These are phyloP conservation scores for Emmonsia crescens DNA, from an alignment of 2,329 filamentous ascomycete genomes.

Conservation along the genomic window DNA sequence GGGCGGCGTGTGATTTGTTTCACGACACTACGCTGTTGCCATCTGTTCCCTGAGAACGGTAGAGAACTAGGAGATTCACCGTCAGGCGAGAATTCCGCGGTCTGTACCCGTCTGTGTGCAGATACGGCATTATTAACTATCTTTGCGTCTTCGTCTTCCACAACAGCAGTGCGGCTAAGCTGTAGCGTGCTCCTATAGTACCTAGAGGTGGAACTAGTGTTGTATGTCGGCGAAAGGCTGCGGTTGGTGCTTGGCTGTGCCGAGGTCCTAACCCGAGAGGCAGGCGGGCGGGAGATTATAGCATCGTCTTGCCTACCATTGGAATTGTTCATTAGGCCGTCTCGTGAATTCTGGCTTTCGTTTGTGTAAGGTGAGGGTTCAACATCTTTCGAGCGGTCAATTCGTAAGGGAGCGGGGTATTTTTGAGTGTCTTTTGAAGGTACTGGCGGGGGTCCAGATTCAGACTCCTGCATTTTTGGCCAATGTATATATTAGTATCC, in stretches of 20 bases:
- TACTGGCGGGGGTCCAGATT: conserved; percentile 16
- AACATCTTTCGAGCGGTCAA: conserved; percentile 33
- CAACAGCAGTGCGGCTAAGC: background rate
- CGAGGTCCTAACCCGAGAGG: background rate
- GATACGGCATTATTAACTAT: background rate
- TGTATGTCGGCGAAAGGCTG: background rate
- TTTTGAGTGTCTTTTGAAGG: conserved; percentile 11
- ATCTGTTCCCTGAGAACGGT: background rate
- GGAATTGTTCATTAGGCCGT: conserved; percentile 34
- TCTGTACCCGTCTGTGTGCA: background rate
- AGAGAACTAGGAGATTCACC: background rate
- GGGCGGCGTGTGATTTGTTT: background rate
- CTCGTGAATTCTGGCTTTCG: conserved; percentile 41
- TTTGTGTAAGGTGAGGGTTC: conserved; percentile 43
- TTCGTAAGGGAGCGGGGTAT: conserved; percentile 33
- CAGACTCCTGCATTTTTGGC: conserved; percentile 4
- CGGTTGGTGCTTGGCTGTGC: background rate
- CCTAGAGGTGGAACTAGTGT: background rate
- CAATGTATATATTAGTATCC: background rate
- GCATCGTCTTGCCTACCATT: background rate
- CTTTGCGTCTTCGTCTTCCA: conserved; percentile 2
- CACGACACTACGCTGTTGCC: background rate
- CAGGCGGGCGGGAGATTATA: background rate
- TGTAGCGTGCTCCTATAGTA: background rate
- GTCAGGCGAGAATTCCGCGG: background rate